A percentile compares a stretch with the other conserved stretches of the same genome.
Evolutionary conservation across 2,329 filamentous ascomycete species (phyloP).

Genomic region (Botrytis tulipae): DNA sequence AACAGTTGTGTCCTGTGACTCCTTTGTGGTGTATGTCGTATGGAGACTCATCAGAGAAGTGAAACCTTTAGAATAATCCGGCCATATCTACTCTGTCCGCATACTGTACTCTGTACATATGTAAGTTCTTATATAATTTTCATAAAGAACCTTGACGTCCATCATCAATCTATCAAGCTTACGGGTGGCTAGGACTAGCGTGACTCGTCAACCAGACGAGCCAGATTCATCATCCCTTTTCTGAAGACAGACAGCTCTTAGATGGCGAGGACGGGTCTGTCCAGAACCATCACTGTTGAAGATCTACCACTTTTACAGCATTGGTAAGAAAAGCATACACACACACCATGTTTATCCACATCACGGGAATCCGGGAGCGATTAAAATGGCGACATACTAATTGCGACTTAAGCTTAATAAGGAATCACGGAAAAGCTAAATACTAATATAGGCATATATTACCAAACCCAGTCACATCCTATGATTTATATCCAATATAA

Average conservation of each 20-base stretch:
- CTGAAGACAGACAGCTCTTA: background rate
- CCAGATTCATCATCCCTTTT: constrained; percentile 1
- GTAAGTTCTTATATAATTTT: background rate
- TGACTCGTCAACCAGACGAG: constrained; percentile 1
- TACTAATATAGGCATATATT: too few relatives aligned
- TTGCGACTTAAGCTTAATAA: too few relatives aligned
- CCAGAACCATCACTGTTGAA: background rate
- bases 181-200: background rate
- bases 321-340: background rate
- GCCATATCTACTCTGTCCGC: background rate
- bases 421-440: too few relatives aligned
- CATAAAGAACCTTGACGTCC: constrained; percentile 1
- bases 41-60: background rate
- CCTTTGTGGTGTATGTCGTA: background rate
- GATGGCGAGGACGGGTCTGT: background rate
- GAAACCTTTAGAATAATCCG: background rate
- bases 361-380: background rate
- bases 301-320: background rate
- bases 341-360: background rate
- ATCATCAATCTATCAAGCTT: background rate
- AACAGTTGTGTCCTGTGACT: background rate
- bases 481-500: too few relatives aligned
- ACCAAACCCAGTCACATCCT: too few relatives aligned
- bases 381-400: too few relatives aligned
- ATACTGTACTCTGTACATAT: too few relatives aligned